Evolutionary conservation across 2,329 filamentous ascomycete species (phyloP).

Genomic region (Aspergillus pseudotamarii): DNA sequence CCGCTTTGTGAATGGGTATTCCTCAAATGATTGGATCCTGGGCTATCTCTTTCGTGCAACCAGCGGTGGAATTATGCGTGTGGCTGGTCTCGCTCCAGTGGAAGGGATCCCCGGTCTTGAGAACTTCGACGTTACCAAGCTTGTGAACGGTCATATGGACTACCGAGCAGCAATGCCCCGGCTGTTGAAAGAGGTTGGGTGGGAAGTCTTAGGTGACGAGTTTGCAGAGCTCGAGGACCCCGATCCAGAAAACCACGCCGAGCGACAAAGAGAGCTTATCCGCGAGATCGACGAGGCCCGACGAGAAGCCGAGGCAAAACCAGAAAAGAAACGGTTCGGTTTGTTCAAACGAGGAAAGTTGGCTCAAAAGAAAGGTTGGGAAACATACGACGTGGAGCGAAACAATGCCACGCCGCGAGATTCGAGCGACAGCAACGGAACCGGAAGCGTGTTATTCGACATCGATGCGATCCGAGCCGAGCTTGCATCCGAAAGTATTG

Average conservation of each 20-base stretch:
- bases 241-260: conserved; percentile 87
- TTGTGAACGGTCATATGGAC: conserved; percentile 92
- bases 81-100: conserved; percentile 80
- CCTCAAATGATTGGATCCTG: conserved; percentile 95
- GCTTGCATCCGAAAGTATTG: conserved; percentile 70
- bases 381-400: conserved; percentile 77
- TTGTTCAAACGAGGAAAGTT: conserved; percentile 79
- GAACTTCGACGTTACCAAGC: conserved; percentile 83
- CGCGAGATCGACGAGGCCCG: conserved; percentile 95
- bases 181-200: conserved; percentile 83
- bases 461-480: conserved; percentile 91
- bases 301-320: conserved; percentile 79
- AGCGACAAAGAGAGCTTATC: conserved; percentile 88
- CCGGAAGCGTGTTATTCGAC: conserved; percentile 76
- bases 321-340: conserved; percentile 70
- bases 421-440: conserved; percentile 29
- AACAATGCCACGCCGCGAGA: conserved; percentile 31
- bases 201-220: conserved; percentile 88
- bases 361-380: conserved; percentile 83
- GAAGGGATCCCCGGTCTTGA: conserved; percentile 79
- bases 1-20: conserved; percentile 93
- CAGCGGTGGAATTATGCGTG: conserved; percentile 82
- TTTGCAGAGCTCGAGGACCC: conserved; percentile 97
- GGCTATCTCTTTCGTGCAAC: conserved; percentile 95
- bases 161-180: conserved; percentile 92